These are phyloP conservation scores for Primulina eburnea DNA, from an alignment of 257 asterid genomes.

Conservation along the genomic window DNA sequence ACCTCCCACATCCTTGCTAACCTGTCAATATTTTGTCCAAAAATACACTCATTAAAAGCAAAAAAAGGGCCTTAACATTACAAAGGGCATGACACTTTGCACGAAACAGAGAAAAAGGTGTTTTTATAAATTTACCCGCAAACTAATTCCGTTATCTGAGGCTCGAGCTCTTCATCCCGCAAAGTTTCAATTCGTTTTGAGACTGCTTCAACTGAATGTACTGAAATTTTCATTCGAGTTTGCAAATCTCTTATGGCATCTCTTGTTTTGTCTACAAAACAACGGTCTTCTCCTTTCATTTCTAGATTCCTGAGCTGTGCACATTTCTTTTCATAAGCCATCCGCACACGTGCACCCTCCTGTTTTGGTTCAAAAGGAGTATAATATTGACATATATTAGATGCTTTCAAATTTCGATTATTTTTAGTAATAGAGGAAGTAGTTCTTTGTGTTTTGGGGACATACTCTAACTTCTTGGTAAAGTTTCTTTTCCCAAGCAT, in stretches of 20 bases:
- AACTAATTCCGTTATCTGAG: constrained; percentile 75
- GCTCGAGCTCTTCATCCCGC: constrained; percentile 84
- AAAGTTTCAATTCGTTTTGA: constrained; percentile 86
- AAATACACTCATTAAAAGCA: not conserved
- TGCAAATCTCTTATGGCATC: constrained; percentile 58
- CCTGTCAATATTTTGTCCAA: constrained; percentile 39
- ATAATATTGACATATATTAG: not conserved
- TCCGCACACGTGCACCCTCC: constrained; percentile 82
- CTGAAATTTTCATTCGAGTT: constrained; percentile 86
- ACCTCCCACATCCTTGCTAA: constrained; percentile 86
- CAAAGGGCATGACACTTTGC: not conserved
- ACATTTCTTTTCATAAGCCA: constrained; percentile 83
- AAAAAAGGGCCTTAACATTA: not conserved
- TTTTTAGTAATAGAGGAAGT: not conserved
- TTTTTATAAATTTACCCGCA: constrained; percentile 58
- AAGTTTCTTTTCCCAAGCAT: constrained; percentile 95
- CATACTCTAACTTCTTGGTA: constrained; percentile 94
- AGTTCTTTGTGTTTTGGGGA: constrained; percentile 22
- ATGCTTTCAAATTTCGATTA: not conserved
- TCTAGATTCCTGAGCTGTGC: constrained; percentile 71
- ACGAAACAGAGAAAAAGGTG: not conserved
- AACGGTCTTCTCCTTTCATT: constrained; percentile 69
- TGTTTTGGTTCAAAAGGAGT: constrained; percentile 27
- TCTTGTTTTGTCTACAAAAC: constrained; percentile 62
- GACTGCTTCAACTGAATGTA: constrained; percentile 85